Evolutionary conservation across 768 basidiomycete species (phyloP), one percentile per base, ranked within the genome.

Genomic region (Leccinum boreale): DNA sequence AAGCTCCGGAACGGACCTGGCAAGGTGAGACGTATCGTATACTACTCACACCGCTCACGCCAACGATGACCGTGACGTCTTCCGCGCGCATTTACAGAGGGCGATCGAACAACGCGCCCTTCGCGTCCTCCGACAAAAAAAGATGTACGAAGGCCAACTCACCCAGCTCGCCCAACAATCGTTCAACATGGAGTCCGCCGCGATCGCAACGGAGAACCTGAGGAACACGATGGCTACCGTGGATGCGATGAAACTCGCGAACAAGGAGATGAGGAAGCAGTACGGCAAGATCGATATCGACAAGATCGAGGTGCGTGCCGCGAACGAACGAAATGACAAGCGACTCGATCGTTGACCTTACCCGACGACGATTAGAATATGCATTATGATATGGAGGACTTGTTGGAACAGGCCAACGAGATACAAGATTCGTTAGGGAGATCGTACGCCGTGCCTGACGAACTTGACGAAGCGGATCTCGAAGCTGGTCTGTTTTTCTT

Each of bases 151-250:
- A 71, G 81, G 79, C 14, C 97, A 99, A 72, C 82, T 98, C 39
- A 81, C 85, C 9, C 94, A 97, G 72, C 81, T 99, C 15, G 79
- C 89, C 28, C 97, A 98, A 70, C 97, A 98, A 73, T 88, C 92
- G 23, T 98, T 93, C 79, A 98, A 99, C 75, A 98, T 98, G 91
- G 95, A 99, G 77, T 94, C 91, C 55, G 90, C 95, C 12, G 84
- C 90, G 14, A 85, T 98, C 67, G 87, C 92, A 9, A 98, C 96
- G n/a, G 97, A 98, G 76, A 98, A 98, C 73, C 74, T 98, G 66
- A 86, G 93, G 62, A 98, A 98, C 71, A 98, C 97, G 66, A 98
- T 99, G 96, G 96, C 93, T 12, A 98, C 97, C 0, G 85, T 98
- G 28, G 93, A 97, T 63, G 97, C 94, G 5, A 98, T 99, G 94